Evolutionary conservation across 305 asterid genomes (phyloP).

Genomic region (Fraxinus greggii): DNA sequence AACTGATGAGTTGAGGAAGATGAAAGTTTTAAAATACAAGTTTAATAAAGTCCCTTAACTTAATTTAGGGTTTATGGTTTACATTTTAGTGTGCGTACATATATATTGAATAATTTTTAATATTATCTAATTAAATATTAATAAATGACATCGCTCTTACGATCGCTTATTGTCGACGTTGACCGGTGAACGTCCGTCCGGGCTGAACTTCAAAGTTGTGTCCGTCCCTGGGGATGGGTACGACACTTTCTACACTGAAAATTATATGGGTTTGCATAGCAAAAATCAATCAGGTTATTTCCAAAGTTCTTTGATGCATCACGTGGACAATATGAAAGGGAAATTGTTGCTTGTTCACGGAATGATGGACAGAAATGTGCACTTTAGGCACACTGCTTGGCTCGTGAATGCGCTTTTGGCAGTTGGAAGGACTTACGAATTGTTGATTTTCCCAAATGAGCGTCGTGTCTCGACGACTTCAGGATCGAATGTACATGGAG

Average conservation of each 20-base stretch:
- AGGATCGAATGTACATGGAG: constrained; percentile 81
- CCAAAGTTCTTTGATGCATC: constrained; percentile 65
- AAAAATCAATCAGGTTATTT: constrained; percentile 45
- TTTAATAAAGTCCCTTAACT: background rate
- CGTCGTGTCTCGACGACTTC: constrained; percentile 71
- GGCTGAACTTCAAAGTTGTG: no score
- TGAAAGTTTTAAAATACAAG: background rate
- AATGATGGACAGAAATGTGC: constrained; percentile 92
- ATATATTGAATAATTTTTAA: no score
- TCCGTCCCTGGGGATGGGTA: no score
- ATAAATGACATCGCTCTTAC: no score
- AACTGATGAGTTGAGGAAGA: background rate
- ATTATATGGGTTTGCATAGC: constrained; percentile 79
- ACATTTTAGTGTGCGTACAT: no score
- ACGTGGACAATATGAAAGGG: constrained; percentile 56
- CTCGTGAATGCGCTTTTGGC: constrained; percentile 72
- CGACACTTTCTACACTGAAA: constrained; percentile 49
- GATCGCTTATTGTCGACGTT: no score
- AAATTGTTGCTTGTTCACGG: constrained; percentile 80
- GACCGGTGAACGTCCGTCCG: no score
- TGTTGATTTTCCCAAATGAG: constrained; percentile 81
- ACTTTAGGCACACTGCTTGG: constrained; percentile 89
- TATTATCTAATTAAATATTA: no score
- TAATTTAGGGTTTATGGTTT: no score
- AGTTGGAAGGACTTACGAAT: constrained; percentile 60